Percentiles rank a stretch among this genome's conserved stretches.
phyloP scores from a whole-genome alignment of 371 early-diverging fungal species.

The Mucor saturninus region DNA sequence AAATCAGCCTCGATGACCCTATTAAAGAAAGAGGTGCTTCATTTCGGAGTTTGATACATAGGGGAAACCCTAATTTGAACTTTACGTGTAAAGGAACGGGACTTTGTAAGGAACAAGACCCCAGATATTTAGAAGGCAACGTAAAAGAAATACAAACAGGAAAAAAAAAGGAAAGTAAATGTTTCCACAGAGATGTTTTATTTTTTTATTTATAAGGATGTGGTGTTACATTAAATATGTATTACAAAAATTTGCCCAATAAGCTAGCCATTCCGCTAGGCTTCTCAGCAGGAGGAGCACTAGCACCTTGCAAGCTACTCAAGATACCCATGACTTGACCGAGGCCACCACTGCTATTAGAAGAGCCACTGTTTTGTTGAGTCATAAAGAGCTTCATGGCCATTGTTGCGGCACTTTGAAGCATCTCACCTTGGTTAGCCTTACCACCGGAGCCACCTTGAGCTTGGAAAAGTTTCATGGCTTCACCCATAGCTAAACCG shows the following conservation, averaged over 20 bases:
- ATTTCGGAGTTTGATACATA: too few species aligned
- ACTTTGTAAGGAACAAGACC: too few species aligned
- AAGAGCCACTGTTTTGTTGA: constrained; percentile 17
- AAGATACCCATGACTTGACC: constrained; percentile 28
- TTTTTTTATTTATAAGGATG: too few species aligned
- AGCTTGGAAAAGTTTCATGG: constrained; percentile 47
- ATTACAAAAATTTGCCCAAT: constrained; percentile 32
- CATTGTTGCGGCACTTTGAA: constrained; percentile 39
- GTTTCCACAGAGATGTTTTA: too few species aligned
- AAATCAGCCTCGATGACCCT: too few species aligned
- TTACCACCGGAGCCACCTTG: constrained; percentile 25
- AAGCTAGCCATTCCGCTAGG: constrained; percentile 27
- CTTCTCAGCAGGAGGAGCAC: constrained; percentile 2
- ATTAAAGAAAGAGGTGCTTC: too few species aligned
- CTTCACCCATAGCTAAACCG: constrained; percentile 59
- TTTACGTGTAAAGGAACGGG: too few species aligned
- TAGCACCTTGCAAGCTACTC: constrained; percentile 23
- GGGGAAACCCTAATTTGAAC: too few species aligned
- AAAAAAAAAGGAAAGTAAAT: too few species aligned
- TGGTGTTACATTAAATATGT: background rate
- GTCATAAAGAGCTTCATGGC: constrained; percentile 34
- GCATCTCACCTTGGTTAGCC: constrained; percentile 32
- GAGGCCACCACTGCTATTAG: constrained; percentile 17
- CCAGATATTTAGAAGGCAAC: too few species aligned
- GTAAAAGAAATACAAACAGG: too few species aligned